These are phyloP conservation scores for Alternaria consortialis DNA, from an alignment of 2,329 filamentous ascomycete genomes.

Conservation along the genomic window DNA sequence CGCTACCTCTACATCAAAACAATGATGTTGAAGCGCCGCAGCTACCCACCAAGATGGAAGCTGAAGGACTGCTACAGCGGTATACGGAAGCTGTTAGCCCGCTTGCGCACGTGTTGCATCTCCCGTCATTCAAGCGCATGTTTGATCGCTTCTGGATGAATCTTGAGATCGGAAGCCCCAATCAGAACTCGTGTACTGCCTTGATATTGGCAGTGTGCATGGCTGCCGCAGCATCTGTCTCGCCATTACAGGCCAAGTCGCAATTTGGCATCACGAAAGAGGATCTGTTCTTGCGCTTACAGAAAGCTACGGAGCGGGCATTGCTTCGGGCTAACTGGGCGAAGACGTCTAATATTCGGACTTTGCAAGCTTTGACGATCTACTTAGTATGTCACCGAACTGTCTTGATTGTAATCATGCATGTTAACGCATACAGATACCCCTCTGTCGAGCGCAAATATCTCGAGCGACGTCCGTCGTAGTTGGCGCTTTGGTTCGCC, in stretches of 20 bases:
- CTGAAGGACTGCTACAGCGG: constrained; percentile 46
- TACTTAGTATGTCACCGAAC: constrained; percentile 39
- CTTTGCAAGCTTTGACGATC: constrained; percentile 50
- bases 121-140: constrained; percentile 49
- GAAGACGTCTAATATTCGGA: constrained; percentile 51
- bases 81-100: constrained; percentile 50
- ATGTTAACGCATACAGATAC: constrained; percentile 39
- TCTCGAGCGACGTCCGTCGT: constrained; percentile 50
- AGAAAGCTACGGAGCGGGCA: constrained; percentile 50
- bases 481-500: constrained; percentile 49
- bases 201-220: constrained; percentile 50
- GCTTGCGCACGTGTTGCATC: constrained; percentile 50
- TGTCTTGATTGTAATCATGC: not conserved
- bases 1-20: constrained; percentile 38
- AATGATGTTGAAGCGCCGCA: constrained; percentile 43
- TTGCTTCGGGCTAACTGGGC: constrained; percentile 50
- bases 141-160: constrained; percentile 52
- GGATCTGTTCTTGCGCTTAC: constrained; percentile 46
- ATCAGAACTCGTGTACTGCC: constrained; percentile 50
- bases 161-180: constrained; percentile 46
- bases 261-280: constrained; percentile 52
- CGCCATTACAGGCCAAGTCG: constrained; percentile 50
- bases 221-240: constrained; percentile 50
- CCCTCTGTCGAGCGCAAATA: constrained; percentile 50
- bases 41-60: constrained; percentile 48